A percentile compares a stretch with the other conserved stretches of the same genome.
Evolutionary conservation across 768 basidiomycete species (phyloP).

Genomic region (Termitomyces sp.): DNA sequence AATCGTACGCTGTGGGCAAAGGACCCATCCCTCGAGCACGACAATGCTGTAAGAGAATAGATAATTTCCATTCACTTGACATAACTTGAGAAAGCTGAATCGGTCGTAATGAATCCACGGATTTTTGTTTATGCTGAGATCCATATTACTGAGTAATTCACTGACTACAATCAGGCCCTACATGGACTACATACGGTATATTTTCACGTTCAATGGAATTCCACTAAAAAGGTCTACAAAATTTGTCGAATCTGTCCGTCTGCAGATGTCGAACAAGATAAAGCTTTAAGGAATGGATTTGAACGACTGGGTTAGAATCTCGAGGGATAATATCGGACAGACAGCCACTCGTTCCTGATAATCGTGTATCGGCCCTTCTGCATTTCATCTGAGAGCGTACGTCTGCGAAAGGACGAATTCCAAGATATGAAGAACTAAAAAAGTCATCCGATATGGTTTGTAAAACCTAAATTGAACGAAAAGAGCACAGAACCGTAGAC

Average conservation of each 20-base stretch:
- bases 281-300: slow-evolving; percentile 2
- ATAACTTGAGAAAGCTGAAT: too few relatives aligned
- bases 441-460: slow-evolving; percentile 12
- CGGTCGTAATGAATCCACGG: too few relatives aligned
- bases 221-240: too few relatives aligned
- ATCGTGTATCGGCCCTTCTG: slow-evolving; percentile 2
- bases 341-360: slow-evolving; percentile 15
- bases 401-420: slow-evolving; percentile 10
- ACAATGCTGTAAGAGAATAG: too few relatives aligned
- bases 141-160: too few relatives aligned
- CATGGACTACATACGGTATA: neutral
- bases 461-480: slow-evolving; percentile 9
- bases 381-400: neutral
- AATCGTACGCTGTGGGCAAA: too few relatives aligned
- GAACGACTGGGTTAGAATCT: slow-evolving; percentile 1
- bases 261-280: slow-evolving; percentile 2
- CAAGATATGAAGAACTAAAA: slow-evolving; percentile 12
- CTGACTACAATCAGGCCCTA: too few relatives aligned
- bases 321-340: neutral
- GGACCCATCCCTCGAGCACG: too few relatives aligned
- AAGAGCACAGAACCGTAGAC: slow-evolving; percentile 59
- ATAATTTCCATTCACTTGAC: too few relatives aligned
- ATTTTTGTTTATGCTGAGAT: too few relatives aligned
- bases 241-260: neutral
- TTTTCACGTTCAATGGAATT: neutral